Evolutionary conservation across 345 rosid genomes (phyloP).

Genomic region (Lumnitzera littorea): DNA sequence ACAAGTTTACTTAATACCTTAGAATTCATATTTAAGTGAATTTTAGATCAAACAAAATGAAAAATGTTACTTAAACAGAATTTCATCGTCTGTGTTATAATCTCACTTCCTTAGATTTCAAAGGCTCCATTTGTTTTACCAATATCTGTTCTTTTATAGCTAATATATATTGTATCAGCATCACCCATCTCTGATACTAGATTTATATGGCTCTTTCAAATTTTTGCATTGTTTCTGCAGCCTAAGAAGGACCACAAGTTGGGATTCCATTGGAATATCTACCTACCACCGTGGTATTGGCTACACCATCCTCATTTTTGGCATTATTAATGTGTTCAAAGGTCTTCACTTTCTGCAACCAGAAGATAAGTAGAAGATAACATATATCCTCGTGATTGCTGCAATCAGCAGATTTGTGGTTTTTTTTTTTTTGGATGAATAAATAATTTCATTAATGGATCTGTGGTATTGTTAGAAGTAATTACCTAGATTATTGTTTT

Average conservation of each 20-base stretch:
- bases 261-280: constrained; percentile 6
- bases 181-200: too few relatives aligned
- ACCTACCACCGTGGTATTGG: constrained; percentile 8
- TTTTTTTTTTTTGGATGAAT: too few relatives aligned
- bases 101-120: too few relatives aligned
- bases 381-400: constrained; percentile 15
- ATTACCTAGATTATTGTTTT: constrained; percentile 26
- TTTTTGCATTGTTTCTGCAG: neutral
- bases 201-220: neutral
- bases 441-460: neutral
- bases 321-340: constrained; percentile 10
- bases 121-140: too few relatives aligned
- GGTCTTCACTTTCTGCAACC: constrained; percentile 5
- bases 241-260: constrained; percentile 8
- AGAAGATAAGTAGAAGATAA: constrained; percentile 8
- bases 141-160: too few relatives aligned
- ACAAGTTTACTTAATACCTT: too few relatives aligned
- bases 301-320: neutral
- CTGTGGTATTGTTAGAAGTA: constrained; percentile 22
- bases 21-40: too few relatives aligned
- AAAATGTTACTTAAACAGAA: too few relatives aligned
- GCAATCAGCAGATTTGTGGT: constrained; percentile 3
- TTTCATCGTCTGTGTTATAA: too few relatives aligned
- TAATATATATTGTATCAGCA: too few relatives aligned
- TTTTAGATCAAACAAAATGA: too few relatives aligned